phyloP scores from a whole-genome alignment of 352 stramenopile species.

The Globisporangium nunn region DNA sequence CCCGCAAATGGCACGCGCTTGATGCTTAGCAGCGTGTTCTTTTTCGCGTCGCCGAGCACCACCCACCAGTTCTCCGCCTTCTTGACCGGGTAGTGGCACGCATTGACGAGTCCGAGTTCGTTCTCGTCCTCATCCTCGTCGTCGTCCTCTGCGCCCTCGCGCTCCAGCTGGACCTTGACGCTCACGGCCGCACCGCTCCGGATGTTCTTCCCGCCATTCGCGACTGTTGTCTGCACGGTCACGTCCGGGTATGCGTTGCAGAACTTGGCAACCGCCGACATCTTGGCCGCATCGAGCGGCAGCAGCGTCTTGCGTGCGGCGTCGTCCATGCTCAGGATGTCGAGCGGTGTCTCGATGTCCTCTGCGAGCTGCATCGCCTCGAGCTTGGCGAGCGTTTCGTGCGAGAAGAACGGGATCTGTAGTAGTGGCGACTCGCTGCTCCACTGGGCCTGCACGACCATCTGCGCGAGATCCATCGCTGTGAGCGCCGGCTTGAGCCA shows the following conservation, averaged over 20 bases:
- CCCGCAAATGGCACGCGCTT: conserved; percentile 93
- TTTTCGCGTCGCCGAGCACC: conserved; percentile 93
- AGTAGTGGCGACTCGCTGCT: conserved; percentile 95
- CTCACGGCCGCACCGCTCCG: conserved; percentile 86
- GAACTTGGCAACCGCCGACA: conserved; percentile 98
- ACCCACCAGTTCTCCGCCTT: conserved; percentile 99
- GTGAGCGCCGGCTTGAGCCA: conserved; percentile 98
- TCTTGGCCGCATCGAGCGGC: conserved; percentile 82
- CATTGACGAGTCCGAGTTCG: conserved; percentile 62
- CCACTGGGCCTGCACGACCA: conserved; percentile 98
- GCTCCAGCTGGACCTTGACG: conserved; percentile 85
- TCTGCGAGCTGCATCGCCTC: conserved; percentile 53
- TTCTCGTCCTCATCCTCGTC: conserved; percentile 72
- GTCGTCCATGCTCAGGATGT: conserved; percentile 92
- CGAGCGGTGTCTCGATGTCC: conserved; percentile 70
- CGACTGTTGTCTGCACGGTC: conserved; percentile 91
- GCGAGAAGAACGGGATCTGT: conserved; percentile 96
- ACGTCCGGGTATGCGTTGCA: conserved; percentile 99
- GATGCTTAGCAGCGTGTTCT: conserved; percentile 95
- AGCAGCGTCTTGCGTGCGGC: conserved; percentile 88
- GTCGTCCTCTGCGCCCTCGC: conserved; percentile 93
- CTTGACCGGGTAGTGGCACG: conserved; percentile 65
- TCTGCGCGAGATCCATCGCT: conserved; percentile 98
- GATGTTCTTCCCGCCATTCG: conserved; percentile 88
- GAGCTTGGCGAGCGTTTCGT: conserved; percentile 73